Evolutionary conservation across 2,329 filamentous ascomycete species (phyloP).

Genomic region (Neodidymelliopsis sp.): DNA sequence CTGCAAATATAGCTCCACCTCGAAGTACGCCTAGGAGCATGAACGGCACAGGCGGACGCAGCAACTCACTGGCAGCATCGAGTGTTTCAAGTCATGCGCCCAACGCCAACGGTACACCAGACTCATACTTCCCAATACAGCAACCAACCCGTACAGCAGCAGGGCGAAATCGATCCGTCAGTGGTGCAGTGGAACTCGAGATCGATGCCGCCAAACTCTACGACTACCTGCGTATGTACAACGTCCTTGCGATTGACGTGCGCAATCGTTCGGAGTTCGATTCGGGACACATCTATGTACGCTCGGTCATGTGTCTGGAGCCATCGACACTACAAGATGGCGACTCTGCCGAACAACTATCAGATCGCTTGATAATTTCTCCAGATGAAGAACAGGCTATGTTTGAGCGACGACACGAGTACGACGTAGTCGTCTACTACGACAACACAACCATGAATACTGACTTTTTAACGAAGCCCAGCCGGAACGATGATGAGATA

Average conservation of each 20-base stretch:
- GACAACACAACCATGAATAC: slow-evolving; percentile 72
- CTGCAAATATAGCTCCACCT: slow-evolving; percentile 69
- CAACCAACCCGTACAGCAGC: slow-evolving; percentile 23
- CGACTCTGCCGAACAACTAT: slow-evolving; percentile 68
- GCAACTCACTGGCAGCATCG: slow-evolving; percentile 60
- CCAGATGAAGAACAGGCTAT: slow-evolving; percentile 76
- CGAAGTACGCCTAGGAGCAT: slow-evolving; percentile 70
- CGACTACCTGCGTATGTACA: slow-evolving; percentile 71
- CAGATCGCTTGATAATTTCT: slow-evolving; percentile 74
- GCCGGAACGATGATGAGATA: slow-evolving; percentile 49
- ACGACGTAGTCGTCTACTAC: slow-evolving; percentile 90
- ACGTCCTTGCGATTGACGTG: slow-evolving; percentile 84
- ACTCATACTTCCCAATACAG: slow-evolving; percentile 54
- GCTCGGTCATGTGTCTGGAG: slow-evolving; percentile 88
- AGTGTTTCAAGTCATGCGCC: slow-evolving; percentile 49
- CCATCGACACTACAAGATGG: slow-evolving; percentile 76
- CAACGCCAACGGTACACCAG: slow-evolving; percentile 41
- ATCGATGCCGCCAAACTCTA: slow-evolving; percentile 76
- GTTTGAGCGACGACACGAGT: slow-evolving; percentile 76
- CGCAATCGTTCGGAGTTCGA: slow-evolving; percentile 82
- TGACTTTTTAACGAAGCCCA: slow-evolving; percentile 61
- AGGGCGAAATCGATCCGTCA: slow-evolving; percentile 50
- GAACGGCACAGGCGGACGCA: slow-evolving; percentile 63
- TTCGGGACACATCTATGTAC: slow-evolving; percentile 84
- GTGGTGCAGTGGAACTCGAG: slow-evolving; percentile 63